A percentile compares a stretch with the other conserved stretches of the same genome.
Evolutionary conservation across 2,329 filamentous ascomycete species (phyloP).

Genomic region (Neocatenulostroma microsporum): DNA sequence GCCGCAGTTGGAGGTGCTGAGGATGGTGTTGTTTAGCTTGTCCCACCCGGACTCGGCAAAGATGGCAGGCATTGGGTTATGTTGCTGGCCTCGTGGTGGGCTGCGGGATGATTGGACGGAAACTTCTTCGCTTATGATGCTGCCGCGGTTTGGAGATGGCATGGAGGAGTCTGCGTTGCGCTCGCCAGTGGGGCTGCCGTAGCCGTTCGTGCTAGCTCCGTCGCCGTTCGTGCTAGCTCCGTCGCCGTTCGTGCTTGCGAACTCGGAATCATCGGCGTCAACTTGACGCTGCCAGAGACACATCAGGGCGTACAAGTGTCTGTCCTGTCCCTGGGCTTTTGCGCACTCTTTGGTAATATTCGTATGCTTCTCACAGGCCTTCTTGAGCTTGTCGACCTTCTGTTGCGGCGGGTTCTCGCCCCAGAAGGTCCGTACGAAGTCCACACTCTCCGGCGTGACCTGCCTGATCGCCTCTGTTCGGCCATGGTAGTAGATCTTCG

Average conservation of each 20-base stretch:
- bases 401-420: slow-evolving; percentile 72
- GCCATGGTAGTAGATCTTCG: slow-evolving; percentile 85
- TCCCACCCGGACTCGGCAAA: slow-evolving; percentile 92
- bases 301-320: slow-evolving; percentile 88
- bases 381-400: slow-evolving; percentile 78
- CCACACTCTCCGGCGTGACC: slow-evolving; percentile 72
- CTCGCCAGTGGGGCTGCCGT: slow-evolving; percentile 23
- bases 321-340: slow-evolving; percentile 83
- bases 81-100: slow-evolving; percentile 42
- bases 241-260: slow-evolving; percentile 35
- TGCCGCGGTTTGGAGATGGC: slow-evolving; percentile 49
- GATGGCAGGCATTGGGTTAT: slow-evolving; percentile 61
- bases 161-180: slow-evolving; percentile 34
- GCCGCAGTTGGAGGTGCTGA: slow-evolving; percentile 97
- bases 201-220: slow-evolving; percentile 46
- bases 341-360: slow-evolving; percentile 74
- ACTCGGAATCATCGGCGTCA: slow-evolving; percentile 52
- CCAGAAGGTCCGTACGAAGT: slow-evolving; percentile 93
- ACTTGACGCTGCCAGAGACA: slow-evolving; percentile 89
- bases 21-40: slow-evolving; percentile 84
- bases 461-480: slow-evolving; percentile 88
- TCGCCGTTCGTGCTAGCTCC: slow-evolving; percentile 49
- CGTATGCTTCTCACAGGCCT: slow-evolving; percentile 76
- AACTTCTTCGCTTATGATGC: slow-evolving; percentile 44
- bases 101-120: slow-evolving; percentile 35